phyloP scores from a whole-genome alignment of 352 stramenopile genomes.

The Bremia lactucae region DNA sequence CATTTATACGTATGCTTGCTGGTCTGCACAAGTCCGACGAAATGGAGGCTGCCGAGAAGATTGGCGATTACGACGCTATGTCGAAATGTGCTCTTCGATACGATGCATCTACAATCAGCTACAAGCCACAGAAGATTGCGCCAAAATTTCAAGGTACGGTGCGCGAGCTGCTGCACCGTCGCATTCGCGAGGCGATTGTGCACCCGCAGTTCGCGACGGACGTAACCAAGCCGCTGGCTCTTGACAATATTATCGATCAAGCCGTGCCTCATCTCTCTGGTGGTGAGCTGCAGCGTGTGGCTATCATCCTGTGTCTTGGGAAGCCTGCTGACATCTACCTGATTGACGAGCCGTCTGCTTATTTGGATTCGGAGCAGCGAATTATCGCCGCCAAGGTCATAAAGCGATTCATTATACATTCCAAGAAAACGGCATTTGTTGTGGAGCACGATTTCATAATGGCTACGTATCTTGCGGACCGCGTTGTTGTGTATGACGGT shows the following conservation, averaged over 20 bases:
- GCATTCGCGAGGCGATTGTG: slow-evolving; percentile 94
- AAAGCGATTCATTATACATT: slow-evolving; percentile 99
- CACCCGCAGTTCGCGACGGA: slow-evolving; percentile 99
- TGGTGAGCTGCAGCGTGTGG: slow-evolving; percentile 98
- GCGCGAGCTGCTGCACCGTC: slow-evolving; percentile 95
- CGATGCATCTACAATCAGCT: slow-evolving; percentile 84
- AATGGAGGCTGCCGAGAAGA: slow-evolving; percentile 78
- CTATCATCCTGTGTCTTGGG: slow-evolving; percentile 95
- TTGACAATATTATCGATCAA: slow-evolving; percentile 98
- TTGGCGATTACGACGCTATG: slow-evolving; percentile 57
- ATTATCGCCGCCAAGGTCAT: slow-evolving; percentile 99
- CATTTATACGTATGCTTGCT: slow-evolving; percentile 99
- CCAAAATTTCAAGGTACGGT: slow-evolving; percentile 93
- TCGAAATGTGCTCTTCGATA: slow-evolving; percentile 73
- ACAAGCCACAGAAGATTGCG: slow-evolving; percentile 99
- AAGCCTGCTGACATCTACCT: slow-evolving; percentile 99
- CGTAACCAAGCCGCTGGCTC: slow-evolving; percentile 97
- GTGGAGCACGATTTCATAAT: slow-evolving; percentile 99
- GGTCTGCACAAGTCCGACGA: slow-evolving; percentile 98
- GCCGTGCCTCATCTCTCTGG: slow-evolving; percentile 96
- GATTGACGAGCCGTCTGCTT: slow-evolving; percentile 98
- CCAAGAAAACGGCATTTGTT: slow-evolving; percentile 99
- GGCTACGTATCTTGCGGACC: slow-evolving; percentile 97
- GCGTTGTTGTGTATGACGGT: slow-evolving; percentile 94
- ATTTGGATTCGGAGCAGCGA: slow-evolving; percentile 99